phyloP scores from a whole-genome alignment of 2,329 filamentous ascomycete genomes.

The Penicillium crustosum region DNA sequence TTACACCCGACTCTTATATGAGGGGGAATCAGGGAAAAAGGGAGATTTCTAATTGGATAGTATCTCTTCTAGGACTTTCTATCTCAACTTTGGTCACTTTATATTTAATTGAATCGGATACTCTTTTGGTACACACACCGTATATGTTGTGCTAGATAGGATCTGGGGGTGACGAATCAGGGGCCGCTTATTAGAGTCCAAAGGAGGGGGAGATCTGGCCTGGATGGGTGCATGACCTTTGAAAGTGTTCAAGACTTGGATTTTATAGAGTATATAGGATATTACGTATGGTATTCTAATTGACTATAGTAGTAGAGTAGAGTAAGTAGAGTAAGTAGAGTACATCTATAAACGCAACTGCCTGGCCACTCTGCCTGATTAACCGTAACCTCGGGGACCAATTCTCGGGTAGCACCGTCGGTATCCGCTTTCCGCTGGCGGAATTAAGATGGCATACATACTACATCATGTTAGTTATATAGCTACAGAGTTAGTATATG shows the following conservation, averaged over 20 bases:
- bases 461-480: no score
- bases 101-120: neutral
- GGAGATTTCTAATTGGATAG: neutral
- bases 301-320: neutral
- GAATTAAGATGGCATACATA: neutral
- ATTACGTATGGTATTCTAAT: neutral
- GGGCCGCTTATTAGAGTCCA: slow-evolving; percentile 25
- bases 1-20: slow-evolving; percentile 4
- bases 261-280: neutral
- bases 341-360: neutral
- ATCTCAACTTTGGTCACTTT: neutral
- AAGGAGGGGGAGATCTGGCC: neutral
- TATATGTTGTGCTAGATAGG: neutral
- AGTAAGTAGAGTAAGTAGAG: neutral
- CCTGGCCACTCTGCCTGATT: slow-evolving; percentile 1
- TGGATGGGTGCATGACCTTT: neutral
- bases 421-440: slow-evolving; percentile 17
- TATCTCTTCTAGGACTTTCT: neutral
- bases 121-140: neutral
- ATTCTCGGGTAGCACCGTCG: slow-evolving; percentile 25
- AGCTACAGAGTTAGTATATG: no score
- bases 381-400: slow-evolving; percentile 27
- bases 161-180: slow-evolving; percentile 26
- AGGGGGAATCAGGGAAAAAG: no score
- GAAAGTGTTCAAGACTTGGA: neutral